Evolutionary conservation across 2,329 filamentous ascomycete species (phyloP).

Genomic region (Verticillium zaregamsianum): DNA sequence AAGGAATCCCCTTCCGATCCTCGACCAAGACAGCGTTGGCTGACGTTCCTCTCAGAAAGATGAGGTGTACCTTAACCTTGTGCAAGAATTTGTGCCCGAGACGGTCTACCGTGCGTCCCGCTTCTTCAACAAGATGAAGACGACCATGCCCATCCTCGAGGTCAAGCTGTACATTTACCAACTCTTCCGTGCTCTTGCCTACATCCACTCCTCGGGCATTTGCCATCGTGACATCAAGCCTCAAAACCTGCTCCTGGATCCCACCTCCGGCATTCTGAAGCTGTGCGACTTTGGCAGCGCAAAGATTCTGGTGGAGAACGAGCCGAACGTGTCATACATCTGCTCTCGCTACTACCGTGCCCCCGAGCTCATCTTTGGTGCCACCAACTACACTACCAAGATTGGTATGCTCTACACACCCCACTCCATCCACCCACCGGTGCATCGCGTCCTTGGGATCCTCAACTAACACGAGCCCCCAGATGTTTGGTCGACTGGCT

Average conservation of each 20-base stretch:
- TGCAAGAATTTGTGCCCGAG: conserved; percentile 97
- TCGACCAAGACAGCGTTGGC: neutral
- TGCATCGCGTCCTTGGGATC: neutral
- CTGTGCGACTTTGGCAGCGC: conserved; percentile 98
- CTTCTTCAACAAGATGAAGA: conserved; percentile 99
- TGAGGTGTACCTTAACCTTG: conserved; percentile 96
- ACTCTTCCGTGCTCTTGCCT: conserved; percentile 95
- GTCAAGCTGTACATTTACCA: conserved; percentile 99
- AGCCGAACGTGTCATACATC: conserved; percentile 99
- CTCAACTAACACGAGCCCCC: conserved; percentile 9
- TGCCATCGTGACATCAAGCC: conserved; percentile 99
- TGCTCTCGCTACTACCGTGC: conserved; percentile 98
- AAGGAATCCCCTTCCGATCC: conserved; percentile 26
- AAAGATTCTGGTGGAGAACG: conserved; percentile 97
- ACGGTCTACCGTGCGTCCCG: conserved; percentile 96
- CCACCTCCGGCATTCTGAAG: conserved; percentile 86
- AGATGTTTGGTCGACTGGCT: conserved; percentile 99
- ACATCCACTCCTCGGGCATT: conserved; percentile 98
- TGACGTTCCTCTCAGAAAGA: conserved; percentile 62
- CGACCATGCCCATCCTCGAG: conserved; percentile 97
- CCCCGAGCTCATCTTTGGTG: conserved; percentile 96
- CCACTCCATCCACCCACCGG: neutral
- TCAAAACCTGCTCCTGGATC: conserved; percentile 93
- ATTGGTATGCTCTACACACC: conserved; percentile 66
- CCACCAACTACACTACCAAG: conserved; percentile 99